Evolutionary conservation across 2,329 filamentous ascomycete species (phyloP), one percentile per base, ranked within the genome.

Genomic region (Claviceps quebecensis): DNA sequence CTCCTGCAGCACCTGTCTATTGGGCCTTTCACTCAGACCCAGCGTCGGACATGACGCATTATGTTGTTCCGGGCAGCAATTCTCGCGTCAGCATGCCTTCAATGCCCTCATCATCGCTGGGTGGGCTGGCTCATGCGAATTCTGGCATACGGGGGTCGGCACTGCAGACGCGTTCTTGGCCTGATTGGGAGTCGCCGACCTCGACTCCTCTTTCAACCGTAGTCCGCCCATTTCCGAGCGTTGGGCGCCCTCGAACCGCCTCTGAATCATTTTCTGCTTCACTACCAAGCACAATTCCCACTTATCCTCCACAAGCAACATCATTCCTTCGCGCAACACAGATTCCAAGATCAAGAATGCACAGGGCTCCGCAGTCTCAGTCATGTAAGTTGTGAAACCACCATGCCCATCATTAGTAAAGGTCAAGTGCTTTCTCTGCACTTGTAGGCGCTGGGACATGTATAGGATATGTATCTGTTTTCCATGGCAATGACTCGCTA

Each of bases 201-300:
- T 53, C 54, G 41, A 60, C 59, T 52, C 49, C 53, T 46, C 56
- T 59, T 54, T 56, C 58, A 55, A 55, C 57, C 17, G 8, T 40
- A 48, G 7, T 29, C 34, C 29, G 36, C 36, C 48, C 56, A 2
- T 59, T 60, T 44, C 23, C 54, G 16, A 47, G 52, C 45, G 43
- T 55, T 23, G 60, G 59, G 7, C 52, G 55, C 11, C 45, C 54
- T 48, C 44, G 55, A 53, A 60, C 58, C 51, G 34, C 50, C 8
- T 54, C 58, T 7, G 46, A 47, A 41, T 58, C 60, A 38, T 53
- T 47, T 46, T 56, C 55, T 50, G 52, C 50, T 34, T 53, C 55
- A 43, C 56, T 53, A 44, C 57, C 51, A 29, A 54, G 52, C 47
- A 50, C 37, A 11, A 47, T 54, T 11, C 56, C 56, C 40, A 45